Evolutionary conservation across 169 alveolate genomes (phyloP), one percentile per base, ranked within the genome.

Genomic region (Eimeria falciformis): DNA sequence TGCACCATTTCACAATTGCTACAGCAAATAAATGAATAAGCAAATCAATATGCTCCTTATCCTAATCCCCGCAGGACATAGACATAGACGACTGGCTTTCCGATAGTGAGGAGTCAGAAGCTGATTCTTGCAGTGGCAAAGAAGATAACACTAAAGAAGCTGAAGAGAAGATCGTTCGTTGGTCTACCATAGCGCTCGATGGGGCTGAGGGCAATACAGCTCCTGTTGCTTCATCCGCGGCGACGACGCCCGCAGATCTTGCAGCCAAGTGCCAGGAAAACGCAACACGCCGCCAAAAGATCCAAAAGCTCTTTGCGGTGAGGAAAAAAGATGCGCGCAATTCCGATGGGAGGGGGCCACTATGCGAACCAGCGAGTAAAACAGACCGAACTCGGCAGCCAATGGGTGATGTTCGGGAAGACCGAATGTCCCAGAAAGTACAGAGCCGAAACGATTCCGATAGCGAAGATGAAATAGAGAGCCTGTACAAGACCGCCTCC

Each of bases 11-110:
- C n/a, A n/a, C n/a, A n/a, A n/a, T n/a, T n/a, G n/a, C n/a, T n/a
- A n/a, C n/a, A n/a, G n/a, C n/a, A n/a, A n/a, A n/a, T n/a, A n/a
- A n/a, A n/a, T n/a, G n/a, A n/a, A n/a, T n/a, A n/a, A n/a, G n/a
- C n/a, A n/a, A n/a, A n/a, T n/a, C n/a, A n/a, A n/a, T n/a, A n/a
- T n/a, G n/a, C n/a, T n/a, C n/a, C n/a, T n/a, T n/a, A n/a, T 3
- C 43, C 3, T 40, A 17, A n/a, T 6, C 4, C 12, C 50, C 56
- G 23, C 58, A 71, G 83, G 83, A 17, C 2, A 6, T 71, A 29
- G 83, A 71, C 25, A 2, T 71, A 29, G 83, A 71, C 40, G 83
- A 71, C 56, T 71, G 83, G 83, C 56, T 71, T 3, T 71, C 83
- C 2, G 83, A 37, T 0, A 71, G 27, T 27, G 56, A 40, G 14